A percentile compares a stretch with the other conserved stretches of the same genome.
Evolutionary conservation across 345 rosid species (phyloP).

Genomic region (Gynandropsis gynandra): DNA sequence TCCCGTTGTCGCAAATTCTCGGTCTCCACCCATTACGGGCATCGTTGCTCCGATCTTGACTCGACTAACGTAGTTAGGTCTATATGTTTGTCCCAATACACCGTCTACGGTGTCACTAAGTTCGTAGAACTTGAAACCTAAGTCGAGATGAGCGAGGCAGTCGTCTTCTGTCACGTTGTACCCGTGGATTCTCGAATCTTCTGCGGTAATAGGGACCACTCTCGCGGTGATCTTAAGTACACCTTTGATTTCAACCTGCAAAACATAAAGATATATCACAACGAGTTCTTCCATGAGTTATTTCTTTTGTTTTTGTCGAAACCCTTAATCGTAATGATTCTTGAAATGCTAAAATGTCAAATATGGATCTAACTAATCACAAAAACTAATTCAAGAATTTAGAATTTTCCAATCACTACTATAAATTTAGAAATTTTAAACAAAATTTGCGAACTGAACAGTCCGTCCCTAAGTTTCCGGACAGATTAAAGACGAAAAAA

Average conservation of each 20-base stretch:
- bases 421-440: too few relatives aligned
- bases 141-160: conserved; percentile 60
- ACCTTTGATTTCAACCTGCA: conserved; percentile 36
- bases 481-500: too few relatives aligned
- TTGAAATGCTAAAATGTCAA: too few relatives aligned
- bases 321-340: too few relatives aligned
- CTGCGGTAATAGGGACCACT: conserved; percentile 47
- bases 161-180: conserved; percentile 49
- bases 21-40: conserved; percentile 62
- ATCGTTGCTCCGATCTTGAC: conserved; percentile 51
- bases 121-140: conserved; percentile 49
- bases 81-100: conserved; percentile 60
- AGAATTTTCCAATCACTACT: too few relatives aligned
- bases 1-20: conserved; percentile 40
- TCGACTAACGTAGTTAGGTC: conserved; percentile 38
- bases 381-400: too few relatives aligned
- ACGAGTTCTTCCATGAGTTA: too few relatives aligned
- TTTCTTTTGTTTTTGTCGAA: too few relatives aligned
- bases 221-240: conserved; percentile 39
- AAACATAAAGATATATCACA: too few relatives aligned
- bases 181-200: conserved; percentile 49
- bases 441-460: too few relatives aligned
- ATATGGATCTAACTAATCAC: too few relatives aligned
- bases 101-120: conserved; percentile 45
- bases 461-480: too few relatives aligned